A percentile compares a stretch with the other conserved stretches of the same genome.
Evolutionary conservation across 371 early-diverging fungal genomes (phyloP).

Genomic region (Mucor mucedo): DNA sequence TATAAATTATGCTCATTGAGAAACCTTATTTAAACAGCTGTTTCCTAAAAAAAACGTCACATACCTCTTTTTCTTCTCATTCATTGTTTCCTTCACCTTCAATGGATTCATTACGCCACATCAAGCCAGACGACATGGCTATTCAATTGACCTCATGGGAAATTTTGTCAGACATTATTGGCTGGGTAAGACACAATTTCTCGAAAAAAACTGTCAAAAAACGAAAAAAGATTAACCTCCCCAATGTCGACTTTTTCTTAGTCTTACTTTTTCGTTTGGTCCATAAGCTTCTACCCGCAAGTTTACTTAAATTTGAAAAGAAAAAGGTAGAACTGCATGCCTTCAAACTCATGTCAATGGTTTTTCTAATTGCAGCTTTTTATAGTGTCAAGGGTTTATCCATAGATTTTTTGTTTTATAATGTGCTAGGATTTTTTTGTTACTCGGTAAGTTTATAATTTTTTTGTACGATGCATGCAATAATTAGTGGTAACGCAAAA

Average conservation of each 20-base stretch:
- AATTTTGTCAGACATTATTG: conserved; percentile 11
- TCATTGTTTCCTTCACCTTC: too few species aligned
- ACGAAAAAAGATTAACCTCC: too few species aligned
- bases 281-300: conserved; percentile 50
- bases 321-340: conserved; percentile 31
- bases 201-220: background rate
- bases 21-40: too few species aligned
- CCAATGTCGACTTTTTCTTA: background rate
- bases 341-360: background rate
- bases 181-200: conserved; percentile 35
- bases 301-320: conserved; percentile 39
- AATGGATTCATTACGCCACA: too few species aligned
- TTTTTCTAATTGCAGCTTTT: background rate
- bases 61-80: too few species aligned
- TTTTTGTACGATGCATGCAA: background rate
- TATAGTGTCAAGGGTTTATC: conserved; percentile 79
- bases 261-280: conserved; percentile 48
- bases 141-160: too few species aligned
- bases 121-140: too few species aligned
- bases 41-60: too few species aligned
- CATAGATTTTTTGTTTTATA: conserved; percentile 81
- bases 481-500: background rate
- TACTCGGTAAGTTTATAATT: conserved; percentile 55
- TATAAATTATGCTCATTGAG: too few species aligned
- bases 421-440: conserved; percentile 79